Conservation (phyloP, 164 flowering plant genomes). For the Chloranthus sessilifolius region DNA sequence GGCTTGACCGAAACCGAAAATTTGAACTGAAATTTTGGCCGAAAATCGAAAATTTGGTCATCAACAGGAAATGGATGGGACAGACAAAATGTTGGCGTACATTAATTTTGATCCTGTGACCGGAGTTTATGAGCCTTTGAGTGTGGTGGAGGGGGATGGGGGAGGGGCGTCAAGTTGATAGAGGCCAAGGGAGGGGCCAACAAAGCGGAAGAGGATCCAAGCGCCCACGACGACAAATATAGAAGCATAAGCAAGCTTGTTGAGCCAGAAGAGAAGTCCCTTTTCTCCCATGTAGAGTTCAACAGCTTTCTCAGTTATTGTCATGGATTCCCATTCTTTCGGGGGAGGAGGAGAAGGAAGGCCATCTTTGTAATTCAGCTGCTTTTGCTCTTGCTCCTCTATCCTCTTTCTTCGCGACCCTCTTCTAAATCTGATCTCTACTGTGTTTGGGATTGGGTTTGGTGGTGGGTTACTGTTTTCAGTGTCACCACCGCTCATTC, state of each 20-base stretch:
- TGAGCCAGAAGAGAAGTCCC: conserved; percentile 83
- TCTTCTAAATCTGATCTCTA: conserved; percentile 35
- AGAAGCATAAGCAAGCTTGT: conserved; percentile 93
- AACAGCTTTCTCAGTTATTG: conserved; percentile 53
- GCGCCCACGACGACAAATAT: conserved; percentile 72
- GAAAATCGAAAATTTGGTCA: too few species aligned
- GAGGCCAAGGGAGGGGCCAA: conserved; percentile 75
- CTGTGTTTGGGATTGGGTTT: conserved; percentile 22
- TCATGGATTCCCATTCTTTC: conserved; percentile 86
- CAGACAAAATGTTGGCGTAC: too few species aligned
- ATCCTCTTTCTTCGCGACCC: conserved; percentile 35
- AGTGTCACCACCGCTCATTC: too few species aligned
- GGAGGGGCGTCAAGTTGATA: conserved; percentile 77
- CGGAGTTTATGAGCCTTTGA: conserved; percentile 30
- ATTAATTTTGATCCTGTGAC: too few species aligned
- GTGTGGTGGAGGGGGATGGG: conserved; percentile 38
- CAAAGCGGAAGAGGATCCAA: conserved; percentile 79
- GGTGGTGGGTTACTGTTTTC: too few species aligned
- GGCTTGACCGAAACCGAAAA: too few species aligned
- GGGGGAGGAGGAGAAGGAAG: conserved; percentile 18
- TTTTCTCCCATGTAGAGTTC: conserved; percentile 81
- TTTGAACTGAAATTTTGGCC: too few species aligned
- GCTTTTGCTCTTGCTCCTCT: conserved; percentile 14
- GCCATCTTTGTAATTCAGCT: conserved; percentile 10
- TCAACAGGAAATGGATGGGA: too few species aligned